These are phyloP conservation scores for Heliosperma pusillum DNA, from an alignment of 148 eudicot genomes.

Conservation along the genomic window DNA sequence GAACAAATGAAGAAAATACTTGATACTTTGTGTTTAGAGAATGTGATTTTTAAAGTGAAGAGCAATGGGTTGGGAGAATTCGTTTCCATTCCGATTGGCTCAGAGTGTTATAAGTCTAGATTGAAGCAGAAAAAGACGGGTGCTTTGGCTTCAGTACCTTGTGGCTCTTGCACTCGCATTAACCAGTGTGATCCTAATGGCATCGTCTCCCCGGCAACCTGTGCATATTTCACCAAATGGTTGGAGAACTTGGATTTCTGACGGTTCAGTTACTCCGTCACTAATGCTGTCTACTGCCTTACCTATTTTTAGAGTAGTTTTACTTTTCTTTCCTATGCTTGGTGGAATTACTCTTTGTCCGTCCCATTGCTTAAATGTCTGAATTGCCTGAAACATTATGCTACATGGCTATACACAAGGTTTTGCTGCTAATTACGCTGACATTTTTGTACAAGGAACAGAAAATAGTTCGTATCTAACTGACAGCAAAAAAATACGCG, in stretches of 20 bases:
- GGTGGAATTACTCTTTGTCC: too few species aligned
- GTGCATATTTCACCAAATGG: constrained; percentile 63
- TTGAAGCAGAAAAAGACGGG: constrained; percentile 27
- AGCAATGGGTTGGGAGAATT: constrained; percentile 68
- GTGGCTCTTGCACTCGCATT: constrained; percentile 69
- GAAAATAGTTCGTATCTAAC: too few species aligned
- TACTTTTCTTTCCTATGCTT: not conserved
- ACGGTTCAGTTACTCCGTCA: not conserved
- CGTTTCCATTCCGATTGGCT: constrained; percentile 43
- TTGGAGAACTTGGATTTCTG: constrained; percentile 28
- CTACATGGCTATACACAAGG: too few species aligned
- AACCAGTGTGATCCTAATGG: constrained; percentile 66
- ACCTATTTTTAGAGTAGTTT: too few species aligned
- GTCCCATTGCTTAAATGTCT: too few species aligned
- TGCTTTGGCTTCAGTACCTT: constrained; percentile 62
- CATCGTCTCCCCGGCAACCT: constrained; percentile 57
- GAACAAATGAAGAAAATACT: constrained; percentile 51
- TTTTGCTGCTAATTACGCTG: too few species aligned
- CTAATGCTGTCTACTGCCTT: not conserved
- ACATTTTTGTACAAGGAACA: too few species aligned
- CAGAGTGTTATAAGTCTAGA: constrained; percentile 45
- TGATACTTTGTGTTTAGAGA: constrained; percentile 53
- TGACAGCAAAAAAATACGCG: too few species aligned
- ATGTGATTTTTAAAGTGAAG: constrained; percentile 51
- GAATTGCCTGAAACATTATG: too few species aligned